phyloP scores from a whole-genome alignment of 805 yeast genomes.

The Candida fluviatilis region DNA sequence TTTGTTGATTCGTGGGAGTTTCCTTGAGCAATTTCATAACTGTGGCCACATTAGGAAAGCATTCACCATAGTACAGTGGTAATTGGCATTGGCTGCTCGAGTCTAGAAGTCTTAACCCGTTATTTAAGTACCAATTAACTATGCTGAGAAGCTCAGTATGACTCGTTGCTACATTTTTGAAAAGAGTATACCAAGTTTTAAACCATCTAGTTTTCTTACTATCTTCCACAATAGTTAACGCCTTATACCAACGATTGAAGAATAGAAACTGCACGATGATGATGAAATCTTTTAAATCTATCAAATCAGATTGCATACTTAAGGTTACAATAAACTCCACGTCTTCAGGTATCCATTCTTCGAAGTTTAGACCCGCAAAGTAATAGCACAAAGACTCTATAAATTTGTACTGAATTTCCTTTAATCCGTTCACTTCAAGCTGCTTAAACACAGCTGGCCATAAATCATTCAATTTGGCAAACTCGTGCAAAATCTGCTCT shows the following conservation, averaged over 20 bases:
- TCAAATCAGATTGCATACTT: background rate
- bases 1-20: conserved; percentile 3
- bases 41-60: background rate
- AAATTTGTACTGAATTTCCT: conserved; percentile 1
- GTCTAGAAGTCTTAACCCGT: conserved; percentile 1
- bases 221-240: conserved; percentile 10
- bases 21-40: background rate
- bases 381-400: conserved; percentile 6
- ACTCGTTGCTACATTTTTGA: background rate
- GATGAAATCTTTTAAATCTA: background rate
- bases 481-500: conserved; percentile 3
- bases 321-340: conserved; percentile 2
- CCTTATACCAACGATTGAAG: conserved; percentile 35
- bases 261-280: conserved; percentile 22
- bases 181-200: conserved; percentile 2
- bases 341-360: background rate
- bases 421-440: conserved; percentile 1
- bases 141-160: background rate
- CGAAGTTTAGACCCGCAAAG: conserved; percentile 4
- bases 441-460: conserved; percentile 15
- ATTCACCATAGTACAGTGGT: conserved; percentile 3
- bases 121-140: conserved; percentile 12
- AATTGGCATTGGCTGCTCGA: background rate
- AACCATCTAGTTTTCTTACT: background rate
- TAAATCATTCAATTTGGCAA: conserved; percentile 7